A percentile compares a stretch with the other conserved stretches of the same genome.
Evolutionary conservation across 371 early-diverging fungal genomes (phyloP).

Genomic region (Conidiobolus incongruus): DNA sequence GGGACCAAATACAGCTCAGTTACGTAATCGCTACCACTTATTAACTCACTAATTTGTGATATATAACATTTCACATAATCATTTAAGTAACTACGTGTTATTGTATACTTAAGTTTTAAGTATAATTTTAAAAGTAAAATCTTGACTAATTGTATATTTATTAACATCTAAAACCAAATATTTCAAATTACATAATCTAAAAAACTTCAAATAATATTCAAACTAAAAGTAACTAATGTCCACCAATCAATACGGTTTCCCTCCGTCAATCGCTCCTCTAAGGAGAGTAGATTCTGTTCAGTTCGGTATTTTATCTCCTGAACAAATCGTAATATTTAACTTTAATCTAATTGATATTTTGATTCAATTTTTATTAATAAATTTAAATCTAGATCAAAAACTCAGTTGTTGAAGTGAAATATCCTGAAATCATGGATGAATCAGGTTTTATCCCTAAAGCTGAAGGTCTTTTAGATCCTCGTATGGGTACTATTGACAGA

Average conservation of each 20-base stretch:
- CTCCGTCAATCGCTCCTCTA: conserved; percentile 76
- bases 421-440: conserved; percentile 91
- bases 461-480: conserved; percentile 88
- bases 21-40: too few species aligned
- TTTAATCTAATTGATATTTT: not conserved
- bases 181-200: too few species aligned
- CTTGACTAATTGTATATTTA: too few species aligned
- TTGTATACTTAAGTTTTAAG: too few species aligned
- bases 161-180: too few species aligned
- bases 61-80: too few species aligned
- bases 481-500: conserved; percentile 98
- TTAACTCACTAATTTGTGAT: too few species aligned
- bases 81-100: too few species aligned
- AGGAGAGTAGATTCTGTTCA: conserved; percentile 77
- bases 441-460: conserved; percentile 63
- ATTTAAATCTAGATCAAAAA: conserved; percentile 32
- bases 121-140: too few species aligned
- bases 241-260: conserved; percentile 35
- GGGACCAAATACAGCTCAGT: too few species aligned
- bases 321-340: conserved; percentile 64
- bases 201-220: too few species aligned
- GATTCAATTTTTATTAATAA: not conserved
- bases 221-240: too few species aligned
- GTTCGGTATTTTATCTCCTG: conserved; percentile 91
- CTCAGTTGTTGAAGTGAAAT: conserved; percentile 90